Base-by-base conservation (phyloP, 2,329 filamentous ascomycete species). In the Dactylellina leptospora region DNA sequence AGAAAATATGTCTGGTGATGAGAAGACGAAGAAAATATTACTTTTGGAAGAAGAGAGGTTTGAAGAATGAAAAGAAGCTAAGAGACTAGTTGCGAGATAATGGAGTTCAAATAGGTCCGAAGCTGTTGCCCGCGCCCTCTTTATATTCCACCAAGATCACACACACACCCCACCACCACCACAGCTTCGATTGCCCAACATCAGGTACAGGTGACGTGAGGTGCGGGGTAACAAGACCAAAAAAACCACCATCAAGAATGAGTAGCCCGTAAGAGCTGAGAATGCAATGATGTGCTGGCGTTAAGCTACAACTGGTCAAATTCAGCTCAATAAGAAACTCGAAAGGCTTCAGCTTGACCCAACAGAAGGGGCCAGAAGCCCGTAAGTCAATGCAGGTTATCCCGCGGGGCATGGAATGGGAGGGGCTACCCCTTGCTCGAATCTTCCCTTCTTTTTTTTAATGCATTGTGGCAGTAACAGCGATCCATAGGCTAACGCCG, bases 281-380 rank as follows among this genome's bases (percentile, higher is more conserved):
- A 40, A 47, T 64, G 60, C 51, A 66, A 25, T 66, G 61, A 66
- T 66, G 61, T 58, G 61, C 61, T 66, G 61, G 61, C 61, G 51
- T 58, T 40, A 55, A 42, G 22, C 51, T 42, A 25, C 33, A 55
- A 42, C 33, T 42, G 51, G 51, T 33, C 30, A 42, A 25, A 38
- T 55, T 53, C 50, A 53, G 28, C 50, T 38, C 27, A 53, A 51
- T n/a, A 28, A 23, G 8, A 45, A 20, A 45, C n/a, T 22, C 40
- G 13, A 45, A 4, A 9, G 22, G 11, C 16, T 51, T 28, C 47
- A 45, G 42, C 42, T 45, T 20, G 42, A 18, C 4, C 18, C 42
- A 23, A 51, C 25, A 20, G 25, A 33, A 33, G 47, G 47, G 47
- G 27, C 25, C 22, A 51, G 25, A 42, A 28, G 33, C 10, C n/a